phyloP scores from a whole-genome alignment of 73 alveolate genomes.

The Strombidium stylifer region DNA sequence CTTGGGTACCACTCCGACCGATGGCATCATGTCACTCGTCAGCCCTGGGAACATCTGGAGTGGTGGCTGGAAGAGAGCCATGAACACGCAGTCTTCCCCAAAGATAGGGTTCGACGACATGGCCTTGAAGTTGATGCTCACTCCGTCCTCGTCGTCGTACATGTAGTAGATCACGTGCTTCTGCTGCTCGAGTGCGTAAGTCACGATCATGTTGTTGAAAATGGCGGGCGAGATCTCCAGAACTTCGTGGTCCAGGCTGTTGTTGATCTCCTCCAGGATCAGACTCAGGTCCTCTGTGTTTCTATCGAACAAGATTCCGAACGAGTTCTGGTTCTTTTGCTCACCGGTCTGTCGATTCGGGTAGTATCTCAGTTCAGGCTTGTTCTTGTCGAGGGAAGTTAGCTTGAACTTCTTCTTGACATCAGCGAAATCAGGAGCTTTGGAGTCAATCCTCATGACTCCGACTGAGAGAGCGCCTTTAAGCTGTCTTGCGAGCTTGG shows the following conservation, averaged over 20 bases:
- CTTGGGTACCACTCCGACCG: slow-evolving; percentile 22
- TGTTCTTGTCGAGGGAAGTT: neutral
- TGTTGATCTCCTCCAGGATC: slow-evolving; percentile 28
- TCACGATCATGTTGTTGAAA: neutral
- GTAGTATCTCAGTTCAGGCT: slow-evolving; percentile 23
- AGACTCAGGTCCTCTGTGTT: neutral
- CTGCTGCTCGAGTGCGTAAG: slow-evolving; percentile 16
- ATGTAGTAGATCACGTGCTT: slow-evolving; percentile 8
- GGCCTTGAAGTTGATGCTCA: slow-evolving; percentile 12
- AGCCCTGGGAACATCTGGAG: neutral
- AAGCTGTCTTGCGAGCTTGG: neutral
- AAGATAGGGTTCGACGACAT: neutral
- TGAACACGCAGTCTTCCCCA: slow-evolving; percentile 16
- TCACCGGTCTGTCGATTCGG: neutral
- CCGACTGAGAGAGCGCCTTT: slow-evolving; percentile 19
- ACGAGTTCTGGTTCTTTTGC: slow-evolving; percentile 14
- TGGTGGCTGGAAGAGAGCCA: slow-evolving; percentile 4
- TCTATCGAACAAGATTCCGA: neutral
- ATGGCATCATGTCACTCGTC: slow-evolving; percentile 6
- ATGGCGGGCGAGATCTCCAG: neutral
- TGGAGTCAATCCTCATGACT: neutral
- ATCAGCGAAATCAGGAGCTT: neutral
- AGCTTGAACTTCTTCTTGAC: slow-evolving; percentile 4
- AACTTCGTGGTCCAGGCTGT: neutral
- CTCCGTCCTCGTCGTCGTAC: neutral